Evolutionary conservation across 208 protist genomes (phyloP), one percentile per base, ranked within the genome.

Genomic region (Wallacemonas sp.): DNA sequence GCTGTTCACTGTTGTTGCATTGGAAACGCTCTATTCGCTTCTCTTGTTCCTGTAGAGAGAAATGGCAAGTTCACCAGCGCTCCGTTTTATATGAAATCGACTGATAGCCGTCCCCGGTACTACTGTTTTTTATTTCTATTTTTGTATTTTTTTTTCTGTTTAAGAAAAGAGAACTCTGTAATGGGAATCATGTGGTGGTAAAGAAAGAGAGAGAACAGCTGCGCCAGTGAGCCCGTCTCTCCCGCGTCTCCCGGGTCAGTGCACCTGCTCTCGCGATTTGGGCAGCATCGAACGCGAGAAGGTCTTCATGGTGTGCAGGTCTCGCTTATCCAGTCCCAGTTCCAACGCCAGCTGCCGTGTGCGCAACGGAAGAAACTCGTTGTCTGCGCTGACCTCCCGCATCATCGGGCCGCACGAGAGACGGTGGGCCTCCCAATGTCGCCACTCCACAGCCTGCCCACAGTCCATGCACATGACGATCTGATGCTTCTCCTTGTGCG

Each of bases 401-500:
- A 96, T 94, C 88, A 96, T 95, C 24, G 68, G 66, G 17, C 70
- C 59, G 60, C 91, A 96, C 15, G 88, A 85, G 11, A 96, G 75
- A 3, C 91, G 86, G 58, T 96, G 91, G 6, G 75, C 80, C 66
- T 96, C 91, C 91, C 91, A 96, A 15, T 84, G 76, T 34, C 89
- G 84, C 91, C 91, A 96, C 84, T 96, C 91, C 53, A 96, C 80
- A 1, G 69, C 72, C 39, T 76, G 74, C 17, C 91, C 88, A 34
- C 91, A 96, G 73, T 96, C 91, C 53, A 96, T 62, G 70, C 91
- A 96, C 59, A 94, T 46, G 21, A 96, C 91, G 31, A 96, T 76
- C 77, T 93, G 88, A 61, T 96, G 91, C 72, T 95, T 94, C 69
- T 96, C 91, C 70, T 62, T 64, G 70, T 96, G 91, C 47, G 88